Base-by-base conservation (phyloP, 176 grass and related monocot species). In the Avena atlantica region DNA sequence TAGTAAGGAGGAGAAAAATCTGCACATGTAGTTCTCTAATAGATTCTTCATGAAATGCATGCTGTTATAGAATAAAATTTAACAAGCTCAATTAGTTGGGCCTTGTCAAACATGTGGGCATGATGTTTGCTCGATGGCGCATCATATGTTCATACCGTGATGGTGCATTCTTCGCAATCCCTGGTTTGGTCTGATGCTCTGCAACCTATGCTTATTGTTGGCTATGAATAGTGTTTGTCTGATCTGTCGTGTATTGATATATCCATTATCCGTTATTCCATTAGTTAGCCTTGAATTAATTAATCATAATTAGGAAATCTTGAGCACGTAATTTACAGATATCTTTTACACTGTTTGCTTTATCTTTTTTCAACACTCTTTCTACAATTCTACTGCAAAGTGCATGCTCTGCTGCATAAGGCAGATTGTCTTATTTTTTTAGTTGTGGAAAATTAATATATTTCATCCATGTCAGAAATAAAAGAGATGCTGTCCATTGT, bases 401-500 rank as follows among this genome's bases (percentile, higher is more conserved):
- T 80, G 8, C 47, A 24, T 80, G 24, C 31, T 86, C 29, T 17
- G 4, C 68, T 79, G 57, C 12, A 48, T 58, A 80, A 74, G 5
- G 40, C 8, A 47, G 9, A 31, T 74, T 74, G 14, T 74, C 8
- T 60, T 75, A n/a, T 8, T 45, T 61, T 61, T 68, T 87, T 84
- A 21, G 12, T 81, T 10, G 12, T 69, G 21, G 81, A 76, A 44
- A 85, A 57, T 64, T 89, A 42, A 87, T 84, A 65, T 65, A 53
- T 78, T 73, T 4, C 23, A 87, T 92, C 34, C 2, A 51, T 81
- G 74, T 23, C 92, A 98, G 96, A 98, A 94, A 94, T 98, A 79
- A 98, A 92, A 78, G 96, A 98, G 70, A 93, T 96, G 90, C 52
- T 98, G 40, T 96, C 96, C 72, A 82, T 96, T 85, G 92, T 96